Evolutionary conservation across 495 filamentous ascomycete genomes (phyloP), one percentile per base, ranked within the genome.

Genomic region (Achaetomiella virescens): DNA sequence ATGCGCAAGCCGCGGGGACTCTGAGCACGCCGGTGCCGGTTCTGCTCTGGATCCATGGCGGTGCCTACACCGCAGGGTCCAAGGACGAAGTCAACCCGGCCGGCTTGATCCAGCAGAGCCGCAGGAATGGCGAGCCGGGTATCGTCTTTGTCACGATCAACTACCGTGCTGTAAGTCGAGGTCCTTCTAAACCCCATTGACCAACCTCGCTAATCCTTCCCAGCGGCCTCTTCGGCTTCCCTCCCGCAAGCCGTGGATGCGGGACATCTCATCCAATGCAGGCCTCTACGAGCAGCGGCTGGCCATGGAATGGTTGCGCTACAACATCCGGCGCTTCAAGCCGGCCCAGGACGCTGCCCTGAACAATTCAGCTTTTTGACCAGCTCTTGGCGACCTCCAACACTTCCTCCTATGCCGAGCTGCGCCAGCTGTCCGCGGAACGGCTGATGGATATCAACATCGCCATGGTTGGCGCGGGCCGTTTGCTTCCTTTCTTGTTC

Each of bases 1-100:
- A 60, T 6, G 15, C 25, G 25, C 6, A 47, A 10, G 37, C 17
- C 33, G n/a, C 24, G 24, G 27, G 33, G 25, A 52, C 38, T 20
- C 24, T 18, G 27, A 41, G 14, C 35, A 60, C 18, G 22, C 38
- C 21, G 1, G 21, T 55, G 14, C 58, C 52, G 9, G 58, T 60
- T 0, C 21, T 60, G 15, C 38, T 60, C 6, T 60, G 58, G 58
- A 60, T 60, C 22, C 58, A 60, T n/a, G 58, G 58, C 18, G 58
- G 58, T 10, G 58, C 46, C n/a, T 60, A 41, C 33, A 38, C 52
- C 1, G 29, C 22, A 2, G 58, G 58, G 2, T 18, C 3, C 52
- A 60, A 60, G 52, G 38, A 50, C 14, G 52, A 36, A 0, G 24
- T 17, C 15, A 51, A 60, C 33, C 58, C 58, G 15, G 46, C 58